Base-by-base conservation (phyloP, 2,329 filamentous ascomycete species). In the Diaporthe sp. region DNA sequence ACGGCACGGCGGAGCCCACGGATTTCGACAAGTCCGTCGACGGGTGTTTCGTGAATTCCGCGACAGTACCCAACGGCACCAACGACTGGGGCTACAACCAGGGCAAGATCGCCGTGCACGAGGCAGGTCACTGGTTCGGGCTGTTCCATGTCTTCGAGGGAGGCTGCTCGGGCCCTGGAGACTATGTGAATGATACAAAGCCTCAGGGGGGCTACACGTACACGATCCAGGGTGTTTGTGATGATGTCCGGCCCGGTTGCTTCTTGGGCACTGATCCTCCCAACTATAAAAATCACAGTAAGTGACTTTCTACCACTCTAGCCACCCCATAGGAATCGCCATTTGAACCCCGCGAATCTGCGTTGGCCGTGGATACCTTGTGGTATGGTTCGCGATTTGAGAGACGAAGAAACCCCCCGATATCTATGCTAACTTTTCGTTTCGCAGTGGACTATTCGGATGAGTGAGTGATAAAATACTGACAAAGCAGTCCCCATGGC, bases 101-200 rank as follows among this genome's bases (percentile, higher is more conserved):
- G 34, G 86, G 86, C 25, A 84, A 84, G 31, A 87, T 86, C 7
- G 84, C 85, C 0, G 85, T 86, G 34, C 86, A 87, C 76, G 86
- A 87, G 76, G 84, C 87, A 49, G 86, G 86, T 8, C 85, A 87
- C 78, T 87, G 85, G 85, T 84, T 86, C 71, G 86, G 86, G 0
- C 79, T 87, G 34, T 77, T 86, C 61, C 86, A 87, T 75, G 86
- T 84, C 1, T 87, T 87, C 58, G 82, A 86, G 77, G 84, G 82
- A 0, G 82, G 84, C 57, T 83, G 77, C 37, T 75, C 81, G 4
- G 87, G 85, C 75, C 80, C 79, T 4, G 39, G 86, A 0, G 86
- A 87, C 75, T 86, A 84, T 72, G 84, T 87, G n/a, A 78, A 81
- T 17, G 86, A 87, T 75, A 87, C 86, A 0, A 3, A 3, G 0